Base-by-base conservation (phyloP, 202 grass and related monocot species). In the Bolboschoenoplectus hybrid region DNA sequence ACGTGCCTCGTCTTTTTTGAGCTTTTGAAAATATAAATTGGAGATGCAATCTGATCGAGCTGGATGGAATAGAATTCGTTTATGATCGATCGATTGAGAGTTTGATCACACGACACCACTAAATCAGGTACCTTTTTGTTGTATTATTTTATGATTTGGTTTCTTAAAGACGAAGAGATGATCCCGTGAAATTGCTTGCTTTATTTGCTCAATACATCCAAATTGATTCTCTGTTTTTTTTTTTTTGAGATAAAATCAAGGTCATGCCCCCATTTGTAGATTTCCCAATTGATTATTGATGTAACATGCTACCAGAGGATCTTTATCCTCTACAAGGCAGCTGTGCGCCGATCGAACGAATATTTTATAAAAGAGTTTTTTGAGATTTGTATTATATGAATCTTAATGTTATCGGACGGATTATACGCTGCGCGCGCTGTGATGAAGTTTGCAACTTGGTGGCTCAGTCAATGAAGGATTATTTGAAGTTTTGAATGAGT, bases 171-270 rank as follows among this genome's bases (percentile, higher is more conserved):
- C 20, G 49, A 76, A 76, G 73, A 55, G 49, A 76, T 1, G 7
- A 35, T 16, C 4, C 49, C 73, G 73, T 76, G 73, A 55, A 16
- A 51, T 52, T 35, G 74, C 74, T 77, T 55, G 49, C 74, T 77
- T 77, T 56, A 26, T 26, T 26, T 26, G 26, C 26, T 26, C 0
- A 26, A 26, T 26, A 26, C 26, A 26, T 26, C 26, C 26, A 26
- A 26, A 26, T 26, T 26, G 26, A 26, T 26, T 26, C 26, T 26
- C 26, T 26, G 26, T 26, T 26, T 26, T 26, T 26, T 26, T 26
- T 26, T 26, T 26, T 26, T 26, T 26, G 26, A 26, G 26, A 26
- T 26, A 26, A 26, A 26, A 26, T 26, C 26, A 26, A 26, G 26
- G 0, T 26, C 26, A 26, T 26, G 26, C 26, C 26, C 26, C 26